Conservation (phyloP, 768 basidiomycete genomes). For the Gloeophyllum trabeum region DNA sequence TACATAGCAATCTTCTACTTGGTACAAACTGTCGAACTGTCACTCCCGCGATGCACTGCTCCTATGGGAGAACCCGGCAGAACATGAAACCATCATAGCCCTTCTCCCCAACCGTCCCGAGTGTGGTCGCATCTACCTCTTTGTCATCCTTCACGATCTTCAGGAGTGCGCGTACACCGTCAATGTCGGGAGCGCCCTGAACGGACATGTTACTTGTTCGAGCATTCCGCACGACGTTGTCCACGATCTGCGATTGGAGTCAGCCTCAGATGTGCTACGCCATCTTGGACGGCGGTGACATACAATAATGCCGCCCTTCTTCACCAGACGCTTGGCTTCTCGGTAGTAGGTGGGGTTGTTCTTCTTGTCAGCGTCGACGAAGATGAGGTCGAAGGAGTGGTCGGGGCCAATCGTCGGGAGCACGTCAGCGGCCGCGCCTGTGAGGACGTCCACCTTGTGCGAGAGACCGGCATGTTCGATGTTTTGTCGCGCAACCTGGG, state of each 20-base stretch:
- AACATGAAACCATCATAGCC: conserved; percentile 21
- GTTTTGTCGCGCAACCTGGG: conserved; percentile 48
- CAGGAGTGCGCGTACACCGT: conserved; percentile 38
- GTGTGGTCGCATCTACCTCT: conserved; percentile 25
- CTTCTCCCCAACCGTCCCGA: conserved; percentile 23
- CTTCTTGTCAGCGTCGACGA: conserved; percentile 65
- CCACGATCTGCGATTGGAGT: conserved; percentile 32
- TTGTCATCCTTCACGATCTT: conserved; percentile 33
- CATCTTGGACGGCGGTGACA: conserved; percentile 12
- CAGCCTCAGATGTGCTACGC: neutral
- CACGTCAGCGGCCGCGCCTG: conserved; percentile 40
- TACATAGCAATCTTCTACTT: too few relatives aligned
- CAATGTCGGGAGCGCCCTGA: conserved; percentile 17
- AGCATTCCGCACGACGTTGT: conserved; percentile 47
- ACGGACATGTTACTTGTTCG: conserved; percentile 25
- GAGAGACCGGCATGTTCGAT: conserved; percentile 40
- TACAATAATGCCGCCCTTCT: conserved; percentile 52
- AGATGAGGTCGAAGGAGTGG: conserved; percentile 49
- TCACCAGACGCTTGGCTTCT: conserved; percentile 48
- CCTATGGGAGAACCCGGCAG: conserved; percentile 2
- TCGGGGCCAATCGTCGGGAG: conserved; percentile 35
- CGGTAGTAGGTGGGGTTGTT: conserved; percentile 43
- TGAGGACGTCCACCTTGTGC: conserved; percentile 33
- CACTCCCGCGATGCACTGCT: too few relatives aligned
- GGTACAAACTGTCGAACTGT: too few relatives aligned